phyloP scores from a whole-genome alignment of 2,329 filamentous ascomycete genomes.

The Byssothecium circinans region DNA sequence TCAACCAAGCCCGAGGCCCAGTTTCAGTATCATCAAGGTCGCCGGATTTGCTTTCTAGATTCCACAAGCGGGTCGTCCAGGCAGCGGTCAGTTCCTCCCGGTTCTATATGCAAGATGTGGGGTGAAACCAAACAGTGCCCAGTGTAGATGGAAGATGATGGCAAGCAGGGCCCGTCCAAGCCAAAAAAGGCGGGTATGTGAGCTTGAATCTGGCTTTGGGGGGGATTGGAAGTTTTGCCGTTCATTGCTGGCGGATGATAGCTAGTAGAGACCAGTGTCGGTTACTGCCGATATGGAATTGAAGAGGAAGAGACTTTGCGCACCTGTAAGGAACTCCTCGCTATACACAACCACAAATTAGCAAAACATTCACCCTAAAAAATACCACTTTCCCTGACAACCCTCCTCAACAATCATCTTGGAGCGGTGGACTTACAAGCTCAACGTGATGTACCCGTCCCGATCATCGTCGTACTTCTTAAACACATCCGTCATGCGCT shows the following conservation, averaged over 20 bases:
- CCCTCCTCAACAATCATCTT: no score
- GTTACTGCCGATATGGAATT: constrained; percentile 55
- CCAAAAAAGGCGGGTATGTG: no score
- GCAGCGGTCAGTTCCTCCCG: background rate
- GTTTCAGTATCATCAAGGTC: background rate
- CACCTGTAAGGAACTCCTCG: constrained; percentile 59
- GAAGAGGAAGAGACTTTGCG: constrained; percentile 58
- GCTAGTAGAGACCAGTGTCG: constrained; percentile 56
- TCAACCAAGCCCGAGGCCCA: no score
- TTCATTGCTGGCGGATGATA: constrained; percentile 44
- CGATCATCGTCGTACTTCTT: constrained; percentile 98
- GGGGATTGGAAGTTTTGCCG: no score
- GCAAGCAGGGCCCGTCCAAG: no score
- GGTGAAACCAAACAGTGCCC: background rate
- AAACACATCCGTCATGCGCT: constrained; percentile 98
- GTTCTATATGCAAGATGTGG: background rate
- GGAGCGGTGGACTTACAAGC: constrained; percentile 57
- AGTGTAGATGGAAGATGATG: no score
- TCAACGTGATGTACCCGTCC: constrained; percentile 74
- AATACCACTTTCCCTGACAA: no score
- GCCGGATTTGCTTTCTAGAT: background rate
- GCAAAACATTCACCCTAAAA: background rate
- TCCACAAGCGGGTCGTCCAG: constrained; percentile 11
- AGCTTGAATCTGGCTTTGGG: no score
- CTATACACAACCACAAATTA: constrained; percentile 29